Percentiles rank a stretch among this genome's conserved stretches.
Evolutionary conservation across 176 grass and related monocot genomes (phyloP).

Genomic region (Dactylis glomerata): DNA sequence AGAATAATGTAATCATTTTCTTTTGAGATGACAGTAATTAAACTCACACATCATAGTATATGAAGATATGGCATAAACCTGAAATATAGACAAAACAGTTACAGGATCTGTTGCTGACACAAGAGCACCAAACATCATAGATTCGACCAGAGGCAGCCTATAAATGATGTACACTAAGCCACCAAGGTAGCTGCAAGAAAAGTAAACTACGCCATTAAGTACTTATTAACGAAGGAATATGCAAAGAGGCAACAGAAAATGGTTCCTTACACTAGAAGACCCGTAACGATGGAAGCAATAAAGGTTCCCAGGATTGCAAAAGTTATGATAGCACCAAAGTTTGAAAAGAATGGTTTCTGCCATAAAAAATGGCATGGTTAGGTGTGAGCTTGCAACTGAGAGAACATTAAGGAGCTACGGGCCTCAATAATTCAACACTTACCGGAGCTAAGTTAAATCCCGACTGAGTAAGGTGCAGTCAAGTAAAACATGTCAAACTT

Average conservation of each 20-base stretch:
- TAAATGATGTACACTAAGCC: conserved; percentile 80
- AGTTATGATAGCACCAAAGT: conserved; percentile 92
- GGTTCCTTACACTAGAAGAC: conserved; percentile 79
- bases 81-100: conserved; percentile 94
- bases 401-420: not conserved
- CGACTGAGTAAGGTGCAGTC: conserved; percentile 70
- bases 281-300: conserved; percentile 78
- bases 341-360: conserved; percentile 94
- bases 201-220: conserved; percentile 3
- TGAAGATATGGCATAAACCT: conserved; percentile 48
- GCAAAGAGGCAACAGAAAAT: not conserved
- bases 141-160: conserved; percentile 82
- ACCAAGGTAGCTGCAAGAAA: conserved; percentile 62
- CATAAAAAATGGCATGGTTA: conserved; percentile 19
- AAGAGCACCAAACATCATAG: conserved; percentile 98
- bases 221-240: conserved; percentile 20
- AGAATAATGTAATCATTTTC: conserved; percentile 5
- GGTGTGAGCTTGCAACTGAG: not conserved
- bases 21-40: conserved; percentile 8
- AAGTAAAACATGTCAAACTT: conserved; percentile 57
- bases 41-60: not conserved
- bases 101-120: conserved; percentile 98
- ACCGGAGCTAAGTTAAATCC: conserved; percentile 87
- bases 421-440: conserved; percentile 41
- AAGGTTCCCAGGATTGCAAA: conserved; percentile 94